Percentiles rank a stretch among this genome's conserved stretches.
Conservation (phyloP, 148 eudicot species). For the Nyssa sinensis region DNA sequence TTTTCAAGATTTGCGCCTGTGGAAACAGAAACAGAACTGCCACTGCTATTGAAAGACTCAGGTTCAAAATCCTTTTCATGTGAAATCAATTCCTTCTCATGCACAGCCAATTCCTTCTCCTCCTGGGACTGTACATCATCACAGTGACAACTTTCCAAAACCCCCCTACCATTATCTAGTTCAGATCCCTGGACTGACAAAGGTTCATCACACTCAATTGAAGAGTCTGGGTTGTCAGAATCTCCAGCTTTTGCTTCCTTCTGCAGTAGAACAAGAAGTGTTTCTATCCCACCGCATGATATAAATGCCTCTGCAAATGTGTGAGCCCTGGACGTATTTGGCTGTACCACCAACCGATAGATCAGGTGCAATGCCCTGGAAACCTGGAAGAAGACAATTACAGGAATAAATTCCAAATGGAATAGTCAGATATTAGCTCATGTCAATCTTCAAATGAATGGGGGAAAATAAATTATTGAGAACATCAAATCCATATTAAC, state of each 20-base stretch:
- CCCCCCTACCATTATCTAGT: conserved; percentile 25
- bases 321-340: conserved; percentile 85
- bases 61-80: conserved; percentile 29
- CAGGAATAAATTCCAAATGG: neutral
- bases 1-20: conserved; percentile 48
- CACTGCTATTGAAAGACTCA: conserved; percentile 27
- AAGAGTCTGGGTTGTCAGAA: conserved; percentile 38
- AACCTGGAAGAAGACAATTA: conserved; percentile 56
- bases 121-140: conserved; percentile 35
- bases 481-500: neutral
- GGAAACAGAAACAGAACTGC: conserved; percentile 24
- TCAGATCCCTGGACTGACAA: conserved; percentile 32
- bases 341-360: conserved; percentile 93
- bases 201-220: conserved; percentile 32
- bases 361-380: conserved; percentile 89
- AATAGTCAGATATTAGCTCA: conserved; percentile 1
- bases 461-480: neutral
- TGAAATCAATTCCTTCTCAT: conserved; percentile 34
- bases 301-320: conserved; percentile 88
- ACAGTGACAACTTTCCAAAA: conserved; percentile 27
- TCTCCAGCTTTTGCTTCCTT: conserved; percentile 89
- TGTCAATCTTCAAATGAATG: neutral
- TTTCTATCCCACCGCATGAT: conserved; percentile 93
- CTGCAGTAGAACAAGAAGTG: conserved; percentile 94
- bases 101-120: no score